phyloP scores from a whole-genome alignment of 768 basidiomycete species.

The Suillus discolor region DNA sequence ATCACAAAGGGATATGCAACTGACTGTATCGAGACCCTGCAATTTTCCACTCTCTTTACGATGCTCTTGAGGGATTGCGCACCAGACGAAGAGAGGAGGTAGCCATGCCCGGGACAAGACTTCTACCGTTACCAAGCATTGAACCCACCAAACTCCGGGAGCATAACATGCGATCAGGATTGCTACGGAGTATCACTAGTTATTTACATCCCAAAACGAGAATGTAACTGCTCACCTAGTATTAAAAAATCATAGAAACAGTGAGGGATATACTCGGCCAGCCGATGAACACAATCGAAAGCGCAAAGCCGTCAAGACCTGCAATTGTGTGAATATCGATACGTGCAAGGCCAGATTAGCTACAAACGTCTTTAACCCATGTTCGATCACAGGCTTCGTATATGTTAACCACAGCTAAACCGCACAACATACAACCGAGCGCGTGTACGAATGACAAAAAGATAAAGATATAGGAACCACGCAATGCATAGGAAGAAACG shows the following conservation, averaged over 20 bases:
- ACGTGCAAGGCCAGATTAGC: not conserved
- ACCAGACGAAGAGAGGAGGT: not conserved
- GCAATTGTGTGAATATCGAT: not conserved
- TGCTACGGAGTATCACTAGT: not conserved
- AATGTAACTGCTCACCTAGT: not conserved
- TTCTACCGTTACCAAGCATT: not conserved
- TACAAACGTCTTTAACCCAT: constrained; percentile 2
- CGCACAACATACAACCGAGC: constrained; percentile 1
- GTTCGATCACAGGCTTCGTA: constrained; percentile 4
- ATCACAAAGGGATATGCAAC: not conserved
- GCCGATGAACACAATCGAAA: not conserved
- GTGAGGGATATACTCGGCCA: not conserved
- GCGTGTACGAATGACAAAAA: not conserved
- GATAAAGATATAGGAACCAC: not conserved
- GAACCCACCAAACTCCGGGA: not conserved
- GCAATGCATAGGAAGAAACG: not conserved
- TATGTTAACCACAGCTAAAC: constrained; percentile 3
- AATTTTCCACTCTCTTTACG: too few relatives aligned
- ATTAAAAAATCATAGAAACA: not conserved
- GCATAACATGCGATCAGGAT: not conserved
- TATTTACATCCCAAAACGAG: not conserved
- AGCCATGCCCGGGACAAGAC: not conserved
- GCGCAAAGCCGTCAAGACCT: not conserved
- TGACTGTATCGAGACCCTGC: not conserved
- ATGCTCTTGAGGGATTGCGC: not conserved